Percentiles rank a stretch among this genome's conserved stretches.
Evolutionary conservation across 208 protist genomes (phyloP).

Genomic region (Tritrichomonas musculus): DNA sequence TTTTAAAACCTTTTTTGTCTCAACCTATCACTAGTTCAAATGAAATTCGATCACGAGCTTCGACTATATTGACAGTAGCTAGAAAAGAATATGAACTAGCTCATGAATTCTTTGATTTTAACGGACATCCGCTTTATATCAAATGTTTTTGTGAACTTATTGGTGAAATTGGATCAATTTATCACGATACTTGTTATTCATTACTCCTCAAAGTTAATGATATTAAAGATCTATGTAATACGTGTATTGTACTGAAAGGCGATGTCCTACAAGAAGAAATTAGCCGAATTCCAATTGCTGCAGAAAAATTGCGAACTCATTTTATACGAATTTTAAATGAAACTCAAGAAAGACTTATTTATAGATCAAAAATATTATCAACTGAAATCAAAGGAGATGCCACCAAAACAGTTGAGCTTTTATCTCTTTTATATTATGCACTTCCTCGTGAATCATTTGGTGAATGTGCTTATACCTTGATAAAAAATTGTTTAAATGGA

Average conservation of each 20-base stretch:
- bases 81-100: neutral
- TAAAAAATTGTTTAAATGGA: neutral
- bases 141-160: neutral
- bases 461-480: neutral
- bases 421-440: neutral
- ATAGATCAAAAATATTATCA: neutral
- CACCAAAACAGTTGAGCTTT: neutral
- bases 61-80: neutral
- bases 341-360: conserved; percentile 23
- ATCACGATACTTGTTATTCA: neutral
- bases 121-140: neutral
- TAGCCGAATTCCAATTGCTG: neutral
- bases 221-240: neutral
- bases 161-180: neutral
- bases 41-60: neutral
- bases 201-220: neutral
- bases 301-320: neutral
- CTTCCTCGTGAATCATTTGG: neutral
- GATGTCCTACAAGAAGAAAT: conserved; percentile 20
- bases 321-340: neutral
- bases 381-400: neutral
- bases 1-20: neutral
- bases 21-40: neutral
- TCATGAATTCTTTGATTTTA: neutral
- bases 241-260: neutral